Evolutionary conservation across 352 stramenopile genomes (phyloP).

Genomic region (Pythium monospermum): DNA sequence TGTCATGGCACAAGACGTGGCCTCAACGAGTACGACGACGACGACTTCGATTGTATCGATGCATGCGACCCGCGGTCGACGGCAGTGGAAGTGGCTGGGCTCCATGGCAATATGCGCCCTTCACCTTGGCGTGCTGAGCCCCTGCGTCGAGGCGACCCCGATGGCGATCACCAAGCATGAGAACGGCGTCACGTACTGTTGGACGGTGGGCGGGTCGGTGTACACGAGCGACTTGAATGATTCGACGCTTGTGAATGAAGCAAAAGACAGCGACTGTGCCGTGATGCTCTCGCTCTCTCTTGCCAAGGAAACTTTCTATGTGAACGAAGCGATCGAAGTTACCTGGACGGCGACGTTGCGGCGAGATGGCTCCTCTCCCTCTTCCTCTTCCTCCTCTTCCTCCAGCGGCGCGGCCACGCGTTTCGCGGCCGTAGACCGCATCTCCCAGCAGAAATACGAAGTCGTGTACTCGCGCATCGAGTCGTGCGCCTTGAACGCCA

Average conservation of each 20-base stretch:
- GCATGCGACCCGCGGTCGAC: no score
- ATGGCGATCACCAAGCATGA: conserved; percentile 7
- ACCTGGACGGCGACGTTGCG: conserved; percentile 65
- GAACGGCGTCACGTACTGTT: conserved; percentile 27
- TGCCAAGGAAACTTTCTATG: conserved; percentile 37
- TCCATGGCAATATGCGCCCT: no score
- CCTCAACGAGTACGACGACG: no score
- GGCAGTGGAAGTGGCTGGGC: no score
- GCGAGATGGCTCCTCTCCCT: conserved; percentile 33
- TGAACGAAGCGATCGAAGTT: conserved; percentile 50
- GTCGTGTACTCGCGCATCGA: conserved; percentile 53
- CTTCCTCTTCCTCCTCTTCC: conserved; percentile 36
- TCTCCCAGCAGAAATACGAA: conserved; percentile 49
- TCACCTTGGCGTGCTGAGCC: no score
- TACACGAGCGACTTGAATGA: conserved; percentile 15
- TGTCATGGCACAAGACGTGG: no score
- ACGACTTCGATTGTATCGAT: no score
- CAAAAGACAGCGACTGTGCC: conserved; percentile 33
- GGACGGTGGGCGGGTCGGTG: conserved; percentile 16
- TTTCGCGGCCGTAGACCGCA: conserved; percentile 36
- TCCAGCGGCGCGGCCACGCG: no score
- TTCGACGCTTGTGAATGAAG: conserved; percentile 4
- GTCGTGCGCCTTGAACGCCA: conserved; percentile 28
- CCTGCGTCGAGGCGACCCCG: neutral
- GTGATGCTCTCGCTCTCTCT: conserved; percentile 44